Conservation (phyloP, 225 moss, liverwort and hornwort species). For the Bryum argenteum region DNA sequence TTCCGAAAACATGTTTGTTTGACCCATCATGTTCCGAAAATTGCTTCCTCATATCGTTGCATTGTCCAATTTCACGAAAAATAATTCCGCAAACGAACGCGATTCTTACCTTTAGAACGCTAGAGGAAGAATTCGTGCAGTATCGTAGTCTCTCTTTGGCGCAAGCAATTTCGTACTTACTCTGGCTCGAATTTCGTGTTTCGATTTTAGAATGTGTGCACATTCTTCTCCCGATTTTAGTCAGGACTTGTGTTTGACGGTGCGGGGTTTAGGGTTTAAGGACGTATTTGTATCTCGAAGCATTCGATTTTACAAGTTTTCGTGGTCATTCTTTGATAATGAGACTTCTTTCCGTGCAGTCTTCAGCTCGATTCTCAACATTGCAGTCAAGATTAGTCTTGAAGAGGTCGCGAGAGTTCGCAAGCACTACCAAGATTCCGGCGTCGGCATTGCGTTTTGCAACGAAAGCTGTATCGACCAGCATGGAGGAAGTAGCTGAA, state of each 20-base stretch:
- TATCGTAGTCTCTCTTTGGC: background rate
- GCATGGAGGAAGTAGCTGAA: slow-evolving; percentile 40
- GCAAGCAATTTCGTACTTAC: background rate
- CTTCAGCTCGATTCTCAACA: slow-evolving; percentile 18
- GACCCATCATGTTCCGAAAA: too few species aligned
- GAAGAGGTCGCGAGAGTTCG: slow-evolving; percentile 16
- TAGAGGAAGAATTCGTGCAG: background rate
- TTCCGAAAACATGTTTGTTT: too few species aligned
- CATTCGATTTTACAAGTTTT: background rate
- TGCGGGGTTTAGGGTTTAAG: slow-evolving; percentile 49
- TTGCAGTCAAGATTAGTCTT: slow-evolving; percentile 17
- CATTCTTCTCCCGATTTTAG: slow-evolving; percentile 2
- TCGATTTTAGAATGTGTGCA: background rate
- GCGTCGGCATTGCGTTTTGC: slow-evolving; percentile 21
- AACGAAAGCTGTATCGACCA: slow-evolving; percentile 42
- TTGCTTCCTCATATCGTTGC: slow-evolving; percentile 5
- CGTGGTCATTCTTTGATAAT: slow-evolving; percentile 1
- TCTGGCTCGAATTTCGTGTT: background rate
- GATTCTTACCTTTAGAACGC: background rate
- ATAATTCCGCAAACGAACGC: background rate
- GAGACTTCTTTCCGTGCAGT: slow-evolving; percentile 30
- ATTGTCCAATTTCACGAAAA: background rate
- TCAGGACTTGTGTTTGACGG: slow-evolving; percentile 8
- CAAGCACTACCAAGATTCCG: slow-evolving; percentile 22
- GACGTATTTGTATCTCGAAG: background rate